Evolutionary conservation across 2,329 filamentous ascomycete species (phyloP), one percentile per base, ranked within the genome.

Genomic region (Samsoniella hepiali): DNA sequence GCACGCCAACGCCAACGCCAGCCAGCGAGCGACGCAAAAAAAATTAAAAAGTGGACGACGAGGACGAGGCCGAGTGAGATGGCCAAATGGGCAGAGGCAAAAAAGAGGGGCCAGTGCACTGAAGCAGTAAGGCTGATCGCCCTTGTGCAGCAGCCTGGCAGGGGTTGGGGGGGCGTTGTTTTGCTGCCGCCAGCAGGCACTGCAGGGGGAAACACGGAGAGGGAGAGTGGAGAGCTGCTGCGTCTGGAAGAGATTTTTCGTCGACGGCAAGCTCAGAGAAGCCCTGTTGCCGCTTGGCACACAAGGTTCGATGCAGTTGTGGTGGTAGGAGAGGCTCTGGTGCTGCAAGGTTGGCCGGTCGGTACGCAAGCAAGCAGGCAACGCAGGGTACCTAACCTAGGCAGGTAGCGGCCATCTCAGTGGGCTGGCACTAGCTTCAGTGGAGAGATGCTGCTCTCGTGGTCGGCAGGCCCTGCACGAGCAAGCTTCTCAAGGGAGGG

Each of bases 51-150:
- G 47, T 50, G 47, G 47, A 50, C 27, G 47, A 8, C 27, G 15
- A 32, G 47, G 47, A 6, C 47, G 32, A 51, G 49, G 49, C 8
- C 17, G 31, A 36, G 32, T 22, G 50, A 54, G 50, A 54, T 54
- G 49, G 13, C 11, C n/a, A 32, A 11, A 51, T 51, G 44, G 44
- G 44, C 40, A 50, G 44, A 58, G 56, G 32, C 32, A 58, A 50
- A 58, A 58, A 49, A 58, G 56, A 36, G 56, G 56, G 56, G 44
- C 56, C 42, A 17, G 8, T 27, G 49, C 59, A 55, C 27, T 47
- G 38, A 62, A 36, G 38, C 34, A 62, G 59, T 62, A 61, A 61
- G 58, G 58, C 58, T 61, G 58, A 61, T 61, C 58, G 56, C 22
- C 56, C 32, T 58, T 29, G 38, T 56, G 53, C 53, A 56, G 55